These are phyloP conservation scores for Quercus cerris DNA, from an alignment of 306 rosid genomes.

Conservation along the genomic window DNA sequence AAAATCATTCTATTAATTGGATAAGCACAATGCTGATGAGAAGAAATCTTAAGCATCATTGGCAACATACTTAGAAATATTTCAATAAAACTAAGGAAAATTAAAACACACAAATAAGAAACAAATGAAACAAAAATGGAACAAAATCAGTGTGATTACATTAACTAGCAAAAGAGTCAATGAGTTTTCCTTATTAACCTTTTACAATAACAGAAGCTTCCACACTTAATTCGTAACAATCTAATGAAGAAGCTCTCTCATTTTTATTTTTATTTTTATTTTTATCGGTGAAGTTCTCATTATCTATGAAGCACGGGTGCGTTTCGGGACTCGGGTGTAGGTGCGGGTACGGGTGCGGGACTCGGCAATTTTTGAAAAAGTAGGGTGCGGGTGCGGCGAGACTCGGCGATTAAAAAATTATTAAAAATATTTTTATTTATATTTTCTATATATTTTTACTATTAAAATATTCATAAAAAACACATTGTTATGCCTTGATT, in stretches of 20 bases:
- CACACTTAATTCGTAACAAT: background rate
- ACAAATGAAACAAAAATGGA: background rate
- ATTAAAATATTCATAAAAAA: too few species aligned
- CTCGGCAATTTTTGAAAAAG: too few species aligned
- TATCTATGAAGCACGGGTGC: too few species aligned
- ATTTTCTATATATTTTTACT: too few species aligned
- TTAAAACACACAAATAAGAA: background rate
- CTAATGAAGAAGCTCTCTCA: background rate
- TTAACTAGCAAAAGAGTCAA: background rate
- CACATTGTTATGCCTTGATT: too few species aligned
- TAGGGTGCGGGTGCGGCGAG: too few species aligned
- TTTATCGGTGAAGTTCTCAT: too few species aligned
- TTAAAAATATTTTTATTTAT: too few species aligned
- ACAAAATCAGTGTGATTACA: background rate
- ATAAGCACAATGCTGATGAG: constrained; percentile 14
- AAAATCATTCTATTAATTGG: constrained; percentile 50
- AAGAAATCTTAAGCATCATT: constrained; percentile 5
- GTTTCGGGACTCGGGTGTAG: too few species aligned
- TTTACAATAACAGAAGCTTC: background rate
- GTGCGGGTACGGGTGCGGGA: too few species aligned
- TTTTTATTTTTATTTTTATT: background rate
- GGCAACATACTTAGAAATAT: background rate
- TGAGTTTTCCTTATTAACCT: background rate
- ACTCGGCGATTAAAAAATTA: too few species aligned
- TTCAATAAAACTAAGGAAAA: background rate